Percentiles rank a stretch among this genome's conserved stretches.
Evolutionary conservation across 2,329 filamentous ascomycete species (phyloP).

Genomic region (Hypocreales sp.): DNA sequence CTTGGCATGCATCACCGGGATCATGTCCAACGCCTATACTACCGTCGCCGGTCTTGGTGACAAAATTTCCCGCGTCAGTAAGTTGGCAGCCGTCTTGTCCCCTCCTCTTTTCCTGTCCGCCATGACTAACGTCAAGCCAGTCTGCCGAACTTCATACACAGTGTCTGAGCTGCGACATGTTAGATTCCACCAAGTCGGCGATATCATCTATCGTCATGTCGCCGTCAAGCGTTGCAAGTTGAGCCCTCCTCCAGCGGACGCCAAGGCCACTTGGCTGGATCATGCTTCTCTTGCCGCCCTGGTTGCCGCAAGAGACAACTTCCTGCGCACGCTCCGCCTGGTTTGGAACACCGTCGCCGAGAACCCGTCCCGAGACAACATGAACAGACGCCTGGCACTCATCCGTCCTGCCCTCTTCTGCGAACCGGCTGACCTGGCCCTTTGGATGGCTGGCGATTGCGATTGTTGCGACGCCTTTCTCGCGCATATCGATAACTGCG

Average conservation of each 20-base stretch:
- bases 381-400: constrained; percentile 11
- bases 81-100: constrained; percentile 1
- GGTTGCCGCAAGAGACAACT: constrained; percentile 3
- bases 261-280: too few species aligned
- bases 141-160: constrained; percentile 9
- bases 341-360: constrained; percentile 8
- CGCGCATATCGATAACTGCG: constrained; percentile 7
- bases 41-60: constrained; percentile 12
- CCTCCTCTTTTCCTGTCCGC: neutral
- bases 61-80: constrained; percentile 10
- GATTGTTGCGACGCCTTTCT: constrained; percentile 9
- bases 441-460: constrained; percentile 4
- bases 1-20: constrained; percentile 11
- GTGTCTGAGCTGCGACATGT: constrained; percentile 10
- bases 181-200: neutral
- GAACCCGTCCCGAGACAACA: constrained; percentile 6
- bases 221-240: constrained; percentile 13
- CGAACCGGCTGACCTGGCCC: constrained; percentile 7
- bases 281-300: too few species aligned
- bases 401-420: constrained; percentile 8
- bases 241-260: too few species aligned
- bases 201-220: constrained; percentile 8
- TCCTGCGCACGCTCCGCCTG: constrained; percentile 8
- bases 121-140: constrained; percentile 5
- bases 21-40: constrained; percentile 12